These are phyloP conservation scores for Vinca minor DNA, from an alignment of 257 asterid species.

Conservation along the genomic window DNA sequence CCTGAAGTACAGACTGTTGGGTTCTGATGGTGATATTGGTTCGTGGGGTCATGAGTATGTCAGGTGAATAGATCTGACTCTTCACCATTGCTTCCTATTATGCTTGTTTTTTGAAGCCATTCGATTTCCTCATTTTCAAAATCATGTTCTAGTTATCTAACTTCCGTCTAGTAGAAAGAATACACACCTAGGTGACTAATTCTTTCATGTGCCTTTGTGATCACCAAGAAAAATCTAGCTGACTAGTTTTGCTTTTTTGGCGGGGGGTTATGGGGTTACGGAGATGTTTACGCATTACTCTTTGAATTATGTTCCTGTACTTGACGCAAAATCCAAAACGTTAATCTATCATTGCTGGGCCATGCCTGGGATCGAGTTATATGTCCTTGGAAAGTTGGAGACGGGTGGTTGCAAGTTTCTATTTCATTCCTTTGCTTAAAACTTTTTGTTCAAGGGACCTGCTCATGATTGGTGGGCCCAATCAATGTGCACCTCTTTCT, in stretches of 20 bases:
- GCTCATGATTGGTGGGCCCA: not conserved
- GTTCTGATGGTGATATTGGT: constrained; percentile 87
- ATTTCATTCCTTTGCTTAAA: not conserved
- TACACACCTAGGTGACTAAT: too few relatives aligned
- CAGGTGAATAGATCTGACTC: constrained; percentile 40
- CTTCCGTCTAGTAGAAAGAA: not conserved
- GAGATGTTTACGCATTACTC: too few relatives aligned
- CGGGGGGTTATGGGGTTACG: too few relatives aligned
- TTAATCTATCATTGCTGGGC: not conserved
- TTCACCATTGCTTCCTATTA: not conserved
- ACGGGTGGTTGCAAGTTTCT: not conserved
- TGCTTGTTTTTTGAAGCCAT: not conserved
- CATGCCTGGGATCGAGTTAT: not conserved
- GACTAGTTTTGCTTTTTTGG: not conserved
- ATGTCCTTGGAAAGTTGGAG: not conserved
- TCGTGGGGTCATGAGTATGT: constrained; percentile 99
- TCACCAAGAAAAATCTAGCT: not conserved
- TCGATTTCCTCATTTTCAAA: not conserved
- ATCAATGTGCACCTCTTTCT: not conserved
- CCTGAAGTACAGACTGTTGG: constrained; percentile 80
- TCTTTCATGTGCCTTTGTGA: not conserved
- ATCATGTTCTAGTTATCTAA: not conserved
- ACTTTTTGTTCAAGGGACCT: not conserved
- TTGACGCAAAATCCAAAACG: too few relatives aligned
- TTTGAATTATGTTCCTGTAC: too few relatives aligned